phyloP scores from a whole-genome alignment of 83 land plant species.

The Picea abies region DNA sequence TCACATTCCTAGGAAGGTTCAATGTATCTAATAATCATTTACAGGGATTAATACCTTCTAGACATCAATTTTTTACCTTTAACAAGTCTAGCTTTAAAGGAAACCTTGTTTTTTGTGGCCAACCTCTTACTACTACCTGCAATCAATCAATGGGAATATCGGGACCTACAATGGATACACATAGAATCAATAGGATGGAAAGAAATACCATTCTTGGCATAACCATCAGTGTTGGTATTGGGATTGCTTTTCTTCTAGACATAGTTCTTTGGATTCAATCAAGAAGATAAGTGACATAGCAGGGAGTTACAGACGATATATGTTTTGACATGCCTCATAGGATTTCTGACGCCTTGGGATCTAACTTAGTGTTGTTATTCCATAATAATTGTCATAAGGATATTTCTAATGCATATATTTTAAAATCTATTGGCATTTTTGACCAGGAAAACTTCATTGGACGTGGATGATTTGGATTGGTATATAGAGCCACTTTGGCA shows the following conservation, averaged over 20 bases:
- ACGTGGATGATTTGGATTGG: slow-evolving; percentile 77
- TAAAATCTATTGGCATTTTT: slow-evolving; percentile 55
- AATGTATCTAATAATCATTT: slow-evolving; percentile 48
- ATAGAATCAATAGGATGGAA: slow-evolving; percentile 16
- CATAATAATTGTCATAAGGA: slow-evolving; percentile 39
- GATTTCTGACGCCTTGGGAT: slow-evolving; percentile 18
- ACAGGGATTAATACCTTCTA: slow-evolving; percentile 44
- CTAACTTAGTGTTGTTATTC: slow-evolving; percentile 33
- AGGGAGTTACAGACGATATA: slow-evolving; percentile 2
- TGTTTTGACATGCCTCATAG: slow-evolving; percentile 7
- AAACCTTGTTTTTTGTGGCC: slow-evolving; percentile 44
- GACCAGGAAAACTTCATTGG: slow-evolving; percentile 66
- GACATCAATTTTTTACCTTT: slow-evolving; percentile 54
- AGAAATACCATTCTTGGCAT: slow-evolving; percentile 13
- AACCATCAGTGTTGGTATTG: slow-evolving; percentile 8
- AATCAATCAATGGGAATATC: slow-evolving; percentile 19
- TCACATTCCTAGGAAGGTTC: slow-evolving; percentile 43
- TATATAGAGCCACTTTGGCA: slow-evolving; percentile 50
- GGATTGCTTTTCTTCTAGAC: not conserved
- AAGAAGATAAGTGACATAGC: slow-evolving; percentile 11
- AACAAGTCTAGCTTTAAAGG: slow-evolving; percentile 44
- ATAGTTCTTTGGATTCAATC: slow-evolving; percentile 11
- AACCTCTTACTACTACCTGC: slow-evolving; percentile 19
- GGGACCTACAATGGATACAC: not conserved
- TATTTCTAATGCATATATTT: slow-evolving; percentile 47